Base-by-base conservation (phyloP, 345 rosid species). In the Ceriops decandra region DNA sequence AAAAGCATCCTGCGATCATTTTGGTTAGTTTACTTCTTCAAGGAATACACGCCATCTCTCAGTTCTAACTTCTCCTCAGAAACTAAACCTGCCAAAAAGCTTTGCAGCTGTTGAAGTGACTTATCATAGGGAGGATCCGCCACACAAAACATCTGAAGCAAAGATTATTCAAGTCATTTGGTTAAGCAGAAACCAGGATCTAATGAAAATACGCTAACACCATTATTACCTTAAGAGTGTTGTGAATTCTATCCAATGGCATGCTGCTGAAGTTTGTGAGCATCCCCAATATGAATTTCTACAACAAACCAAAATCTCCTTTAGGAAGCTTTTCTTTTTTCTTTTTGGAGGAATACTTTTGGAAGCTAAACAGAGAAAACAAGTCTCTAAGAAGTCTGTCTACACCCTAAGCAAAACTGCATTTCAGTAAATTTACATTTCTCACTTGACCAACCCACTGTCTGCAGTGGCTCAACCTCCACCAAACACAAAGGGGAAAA, bases 241-340 rank as follows among this genome's bases (percentile, higher is more conserved):
- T 90, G 62, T 95, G 98, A 74, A 95, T 95, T 77, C 90, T 82
- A 71, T 95, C 96, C 70, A 87, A 76, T 56, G 92, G 85, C 98
- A 90, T 90, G 86, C 85, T 88, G 30, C 98, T 93, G 30, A 95
- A 88, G 78, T 95, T 90, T 64, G 93, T 91, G 69, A 95, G 96
- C 99, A 95, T 95, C 70, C 96, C 98, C 89, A 83, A 67, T 67
- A 95, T 95, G 64, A 88, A 95, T 87, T 95, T 91, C 98, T 95
- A 78, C 70, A 76, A 61, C 31, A 73, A 74, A 60, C 36, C 60
- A 42, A 76, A 53, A 77, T 38, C 49, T 15, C 24, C 36, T 64
- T 74, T 54, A 70, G 67, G 62, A 60, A 74, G 62, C 36, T 61
- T 33, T 32, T 32, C 6, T 33, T 33, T 33, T 6, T 33, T 33